Evolutionary conservation across 2,329 filamentous ascomycete genomes (phyloP).

Genomic region (Didymella keratinophila): DNA sequence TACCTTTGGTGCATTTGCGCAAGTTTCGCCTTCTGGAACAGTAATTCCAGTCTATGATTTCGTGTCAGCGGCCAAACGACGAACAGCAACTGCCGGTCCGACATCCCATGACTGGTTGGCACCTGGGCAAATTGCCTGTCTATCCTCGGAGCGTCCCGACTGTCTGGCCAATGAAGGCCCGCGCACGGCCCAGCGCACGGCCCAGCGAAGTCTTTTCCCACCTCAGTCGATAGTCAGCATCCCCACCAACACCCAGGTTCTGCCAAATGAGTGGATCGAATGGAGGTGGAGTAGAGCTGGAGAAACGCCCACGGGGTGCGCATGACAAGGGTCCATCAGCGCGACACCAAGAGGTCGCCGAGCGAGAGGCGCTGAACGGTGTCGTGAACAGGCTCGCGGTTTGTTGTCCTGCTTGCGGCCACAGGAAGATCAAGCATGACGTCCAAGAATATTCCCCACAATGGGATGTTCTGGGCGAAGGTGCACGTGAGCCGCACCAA

Average conservation of each 20-base stretch:
- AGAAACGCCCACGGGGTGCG: conserved; percentile 3
- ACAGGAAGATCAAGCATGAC: background rate
- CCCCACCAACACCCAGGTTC: conserved; percentile 1
- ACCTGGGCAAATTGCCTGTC: background rate
- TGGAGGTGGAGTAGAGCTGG: conserved; percentile 4
- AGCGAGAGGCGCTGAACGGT: background rate
- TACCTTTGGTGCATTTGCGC: background rate
- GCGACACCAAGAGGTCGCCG: background rate
- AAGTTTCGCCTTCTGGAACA: background rate
- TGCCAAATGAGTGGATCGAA: background rate
- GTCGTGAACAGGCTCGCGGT: background rate
- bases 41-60: background rate
- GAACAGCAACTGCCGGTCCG: conserved; percentile 2
- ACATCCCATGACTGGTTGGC: background rate
- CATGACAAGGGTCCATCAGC: background rate
- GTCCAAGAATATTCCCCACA: background rate
- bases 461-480: background rate
- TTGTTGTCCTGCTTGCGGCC: conserved; percentile 1
- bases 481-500: background rate
- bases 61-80: background rate
- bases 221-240: conserved; percentile 5
- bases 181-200: background rate
- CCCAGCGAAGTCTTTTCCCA: background rate
- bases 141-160: background rate
- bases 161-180: background rate